Percentiles rank a stretch among this genome's conserved stretches.
Evolutionary conservation across 2,329 filamentous ascomycete species (phyloP).

Genomic region (Ascochyta rabiei): DNA sequence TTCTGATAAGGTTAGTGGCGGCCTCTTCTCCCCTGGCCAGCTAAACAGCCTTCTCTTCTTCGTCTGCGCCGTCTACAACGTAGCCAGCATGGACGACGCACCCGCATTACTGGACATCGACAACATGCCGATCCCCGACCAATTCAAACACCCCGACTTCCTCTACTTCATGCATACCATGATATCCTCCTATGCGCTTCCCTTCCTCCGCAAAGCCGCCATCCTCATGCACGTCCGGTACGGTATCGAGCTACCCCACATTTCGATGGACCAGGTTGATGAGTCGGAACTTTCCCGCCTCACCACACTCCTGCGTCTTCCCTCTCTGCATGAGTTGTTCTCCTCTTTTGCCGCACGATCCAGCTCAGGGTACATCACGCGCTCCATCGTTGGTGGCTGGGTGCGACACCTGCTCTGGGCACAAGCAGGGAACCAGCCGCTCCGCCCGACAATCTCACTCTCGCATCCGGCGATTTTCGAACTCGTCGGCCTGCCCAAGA

Average conservation of each 20-base stretch:
- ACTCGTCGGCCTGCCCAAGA: conserved; percentile 86
- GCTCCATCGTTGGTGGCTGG: conserved; percentile 70
- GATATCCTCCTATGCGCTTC: conserved; percentile 82
- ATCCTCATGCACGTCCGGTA: conserved; percentile 87
- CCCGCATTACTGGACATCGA: conserved; percentile 32
- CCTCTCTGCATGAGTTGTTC: conserved; percentile 80
- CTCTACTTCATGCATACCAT: conserved; percentile 48
- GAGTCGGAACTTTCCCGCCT: conserved; percentile 83
- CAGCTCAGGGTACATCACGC: conserved; percentile 47
- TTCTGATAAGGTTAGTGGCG: conserved; percentile 30
- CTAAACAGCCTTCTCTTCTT: conserved; percentile 41
- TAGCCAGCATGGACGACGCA: conserved; percentile 31
- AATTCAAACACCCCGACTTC: conserved; percentile 40
- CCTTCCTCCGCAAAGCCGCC: conserved; percentile 83
- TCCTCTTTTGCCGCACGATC: conserved; percentile 55
- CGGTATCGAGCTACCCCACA: conserved; percentile 83
- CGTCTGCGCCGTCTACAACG: conserved; percentile 40
- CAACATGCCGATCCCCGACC: conserved; percentile 29
- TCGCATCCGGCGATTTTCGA: conserved; percentile 94
- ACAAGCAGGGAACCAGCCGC: conserved; percentile 50
- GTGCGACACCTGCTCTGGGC: conserved; percentile 65
- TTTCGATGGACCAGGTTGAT: conserved; percentile 61
- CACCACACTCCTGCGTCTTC: conserved; percentile 75
- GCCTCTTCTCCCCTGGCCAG: conserved; percentile 33
- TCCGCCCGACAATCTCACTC: conserved; percentile 53